These are phyloP conservation scores for Penicillium salamii DNA, from an alignment of 495 filamentous ascomycete species.

Conservation along the genomic window DNA sequence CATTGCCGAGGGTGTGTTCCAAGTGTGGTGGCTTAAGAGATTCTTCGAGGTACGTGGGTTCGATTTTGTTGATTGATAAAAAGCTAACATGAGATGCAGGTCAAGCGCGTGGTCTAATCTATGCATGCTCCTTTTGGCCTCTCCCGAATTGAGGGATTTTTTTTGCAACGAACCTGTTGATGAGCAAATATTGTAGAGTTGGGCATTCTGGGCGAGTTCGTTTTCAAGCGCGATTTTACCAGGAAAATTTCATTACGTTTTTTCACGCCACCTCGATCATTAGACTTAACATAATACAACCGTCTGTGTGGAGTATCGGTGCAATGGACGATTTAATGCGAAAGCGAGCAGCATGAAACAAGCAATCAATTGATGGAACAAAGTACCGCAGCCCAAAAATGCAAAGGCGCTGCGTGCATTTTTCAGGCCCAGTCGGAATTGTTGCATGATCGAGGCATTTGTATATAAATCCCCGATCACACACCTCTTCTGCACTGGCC, in stretches of 20 bases:
- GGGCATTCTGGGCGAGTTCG: neutral
- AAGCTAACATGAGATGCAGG: constrained; percentile 19
- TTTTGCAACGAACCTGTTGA: constrained; percentile 9
- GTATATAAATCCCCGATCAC: neutral
- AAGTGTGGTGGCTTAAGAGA: constrained; percentile 98
- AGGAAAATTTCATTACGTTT: constrained; percentile 11
- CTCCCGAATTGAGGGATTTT: constrained; percentile 8
- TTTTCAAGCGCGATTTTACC: constrained; percentile 8
- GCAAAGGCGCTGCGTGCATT: neutral
- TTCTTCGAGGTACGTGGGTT: constrained; percentile 82
- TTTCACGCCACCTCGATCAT: constrained; percentile 22
- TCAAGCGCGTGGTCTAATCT: constrained; percentile 45
- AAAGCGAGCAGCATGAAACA: neutral
- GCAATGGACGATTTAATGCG: neutral
- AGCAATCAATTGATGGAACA: neutral
- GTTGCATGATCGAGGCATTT: neutral
- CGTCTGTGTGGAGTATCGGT: constrained; percentile 22
- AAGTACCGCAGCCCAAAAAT: constrained; percentile 1
- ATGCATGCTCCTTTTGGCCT: constrained; percentile 2
- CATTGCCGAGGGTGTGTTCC: constrained; percentile 89
- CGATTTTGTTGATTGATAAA: neutral
- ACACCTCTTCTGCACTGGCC: no score
- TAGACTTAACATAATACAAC: constrained; percentile 24
- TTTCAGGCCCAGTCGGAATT: neutral
- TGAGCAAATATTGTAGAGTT: constrained; percentile 3